Base-by-base conservation (phyloP, 768 basidiomycete species). In the Nidula microcarpa region DNA sequence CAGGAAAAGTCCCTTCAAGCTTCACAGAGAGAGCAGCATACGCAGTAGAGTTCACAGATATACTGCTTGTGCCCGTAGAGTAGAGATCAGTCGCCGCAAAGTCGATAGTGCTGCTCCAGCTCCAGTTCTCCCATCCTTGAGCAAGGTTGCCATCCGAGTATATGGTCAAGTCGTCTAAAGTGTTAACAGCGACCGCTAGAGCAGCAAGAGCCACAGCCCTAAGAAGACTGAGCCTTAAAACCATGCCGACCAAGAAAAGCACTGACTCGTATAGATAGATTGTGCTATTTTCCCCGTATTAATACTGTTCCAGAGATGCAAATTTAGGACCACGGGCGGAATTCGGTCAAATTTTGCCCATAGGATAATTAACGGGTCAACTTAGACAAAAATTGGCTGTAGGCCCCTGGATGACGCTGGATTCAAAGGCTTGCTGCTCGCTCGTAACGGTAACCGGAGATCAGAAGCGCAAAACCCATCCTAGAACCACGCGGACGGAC, bases 51-150 rank as follows among this genome's bases (percentile, higher is more conserved):
- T 65, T 73, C 45, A 76, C 69, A 30, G 71, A 76, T 49, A 79
- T 69, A 47, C 74, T 73, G 60, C 71, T 75, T 3, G 66, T 59
- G 9, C 78, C 78, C 23, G 23, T 23, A 47, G 69, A 64, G 41
- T 68, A 63, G 14, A 75, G 49, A 57, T 77, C 77, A 4, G 76
- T 78, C 6, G 77, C 74, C 16, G 66, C 74, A 52, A 68, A 78
- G 62, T 75, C 60, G 49, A 78, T 65, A 33, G 60, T 66, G 37
- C 68, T 73, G 53, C 72, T 66, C 79, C 79, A 81, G 54, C 74
- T 75, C 79, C 79, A 81, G 63, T 81, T 68, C 53, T 81, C 71
- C 78, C 78, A 80, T 14, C 74, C 75, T 23, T 67, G 55, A 16
- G 72, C 68, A 39, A 81, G 73, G 18, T 65, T 63, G 44, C 58